Base-by-base conservation (phyloP, 2,329 filamentous ascomycete species). In the Clarireedia hainanense region DNA sequence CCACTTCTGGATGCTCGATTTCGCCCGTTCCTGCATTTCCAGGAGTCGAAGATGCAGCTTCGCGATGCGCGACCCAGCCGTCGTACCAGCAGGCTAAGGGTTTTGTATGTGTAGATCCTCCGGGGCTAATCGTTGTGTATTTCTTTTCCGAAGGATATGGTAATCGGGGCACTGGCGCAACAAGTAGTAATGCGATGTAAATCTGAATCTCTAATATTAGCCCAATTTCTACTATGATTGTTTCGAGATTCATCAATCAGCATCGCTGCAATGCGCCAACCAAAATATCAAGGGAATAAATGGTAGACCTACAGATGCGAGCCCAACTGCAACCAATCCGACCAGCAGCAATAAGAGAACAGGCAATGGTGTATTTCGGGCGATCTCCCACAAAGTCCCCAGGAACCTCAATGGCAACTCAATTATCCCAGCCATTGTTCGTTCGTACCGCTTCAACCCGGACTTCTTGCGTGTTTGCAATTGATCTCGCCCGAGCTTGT, bases 1-100 rank as follows among this genome's bases (percentile, higher is more conserved):
- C 88, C n/a, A 96, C 73, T 60, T 91, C 84, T 14, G 91, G 81
- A 2, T 85, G 79, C 61, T 91, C 86, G 54, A 95, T 86, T 46
- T 75, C 72, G 62, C 81, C 78, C 4, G 73, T 73, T 6, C 47
- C 43, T 20, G 55, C 45, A 17, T 26, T 65, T 64, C 17, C 56
- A 37, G 4, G 34, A 10, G 5, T 42, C 1, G 52, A 40, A 26
- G 77, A 74, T 62, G 72, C 75, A 48, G 76, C 71, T 65, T 75
- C 80, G 68, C 79, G 81, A 70, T 81, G 81, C 49, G 77, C 78
- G 34, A 84, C 79, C 80, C 85, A 86, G 69, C 79, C 77, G 70
- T 96, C 90, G 68, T 89, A 84, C 92, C 92, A 97, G 75, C 89
- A 96, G 10, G 91, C 88, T 27, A 96, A 70, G 24, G 75, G 76